Conservation (phyloP, 176 grass and related monocot species). For the Zoysia japonica region DNA sequence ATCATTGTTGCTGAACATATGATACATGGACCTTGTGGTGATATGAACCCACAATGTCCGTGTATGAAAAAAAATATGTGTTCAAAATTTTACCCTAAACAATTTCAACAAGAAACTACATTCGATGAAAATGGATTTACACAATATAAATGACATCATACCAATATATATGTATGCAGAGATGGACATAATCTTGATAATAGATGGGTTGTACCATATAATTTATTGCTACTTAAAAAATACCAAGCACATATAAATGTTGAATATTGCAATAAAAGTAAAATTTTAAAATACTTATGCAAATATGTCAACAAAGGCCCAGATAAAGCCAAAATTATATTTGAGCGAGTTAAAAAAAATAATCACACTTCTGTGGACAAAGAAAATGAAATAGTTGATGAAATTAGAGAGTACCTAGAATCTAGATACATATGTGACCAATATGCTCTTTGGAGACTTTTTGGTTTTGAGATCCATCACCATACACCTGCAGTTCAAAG, state of each 20-base stretch:
- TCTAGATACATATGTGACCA: too few species aligned
- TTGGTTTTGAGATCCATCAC: too few species aligned
- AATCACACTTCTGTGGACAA: background rate
- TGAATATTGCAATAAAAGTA: background rate
- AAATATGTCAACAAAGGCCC: background rate
- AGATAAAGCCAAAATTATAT: background rate
- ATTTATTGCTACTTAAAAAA: too few species aligned
- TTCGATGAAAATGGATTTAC: too few species aligned
- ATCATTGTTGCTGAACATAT: background rate
- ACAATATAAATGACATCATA: background rate
- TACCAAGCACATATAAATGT: conserved; percentile 18
- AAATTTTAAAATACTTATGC: background rate
- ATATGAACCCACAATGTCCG: background rate
- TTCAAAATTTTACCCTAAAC: too few species aligned
- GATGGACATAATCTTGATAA: background rate
- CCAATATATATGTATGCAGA: background rate
- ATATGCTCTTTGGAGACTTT: too few species aligned
- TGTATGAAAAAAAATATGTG: too few species aligned
- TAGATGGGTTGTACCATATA: too few species aligned
- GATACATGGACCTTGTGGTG: background rate
- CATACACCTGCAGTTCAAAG: too few species aligned
- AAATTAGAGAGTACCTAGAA: background rate
- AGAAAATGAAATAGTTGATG: background rate
- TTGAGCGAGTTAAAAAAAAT: background rate
- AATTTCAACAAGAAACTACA: too few species aligned